Evolutionary conservation across 1,284 basidiomycete genomes (phyloP).

Genomic region (Ganoderma sp.): DNA sequence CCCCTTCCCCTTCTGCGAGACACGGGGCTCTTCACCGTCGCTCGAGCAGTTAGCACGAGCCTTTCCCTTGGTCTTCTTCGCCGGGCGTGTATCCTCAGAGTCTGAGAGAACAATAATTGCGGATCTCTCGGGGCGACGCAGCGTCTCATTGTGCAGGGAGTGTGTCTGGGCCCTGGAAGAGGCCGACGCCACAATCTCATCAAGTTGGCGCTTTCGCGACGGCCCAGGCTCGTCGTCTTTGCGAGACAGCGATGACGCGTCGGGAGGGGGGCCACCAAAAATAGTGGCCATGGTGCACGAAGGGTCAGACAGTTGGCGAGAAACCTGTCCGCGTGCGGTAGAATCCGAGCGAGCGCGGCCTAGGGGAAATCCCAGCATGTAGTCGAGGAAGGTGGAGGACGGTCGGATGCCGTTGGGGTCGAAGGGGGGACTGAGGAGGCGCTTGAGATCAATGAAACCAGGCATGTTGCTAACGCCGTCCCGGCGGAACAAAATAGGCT

Average conservation of each 20-base stretch:
- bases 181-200: too few relatives aligned
- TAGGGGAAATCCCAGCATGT: neutral
- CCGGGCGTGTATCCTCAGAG: neutral
- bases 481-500: neutral
- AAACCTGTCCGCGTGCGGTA: neutral
- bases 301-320: neutral
- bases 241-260: too few relatives aligned
- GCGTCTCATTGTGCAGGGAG: neutral
- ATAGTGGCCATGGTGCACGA: neutral
- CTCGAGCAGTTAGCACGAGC: neutral
- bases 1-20: neutral
- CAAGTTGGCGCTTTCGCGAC: neutral
- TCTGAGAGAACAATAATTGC: neutral
- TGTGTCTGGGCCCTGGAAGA: neutral
- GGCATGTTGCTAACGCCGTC: neutral
- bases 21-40: too few relatives aligned
- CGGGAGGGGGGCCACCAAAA: neutral
- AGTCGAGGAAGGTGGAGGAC: neutral
- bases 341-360: neutral
- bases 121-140: too few relatives aligned
- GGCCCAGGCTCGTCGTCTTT: neutral
- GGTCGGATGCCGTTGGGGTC: neutral
- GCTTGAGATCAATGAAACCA: neutral
- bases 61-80: neutral
- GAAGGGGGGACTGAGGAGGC: neutral